Evolutionary conservation across 2,329 filamentous ascomycete genomes (phyloP).

Genomic region (Pseudonectria buxi): DNA sequence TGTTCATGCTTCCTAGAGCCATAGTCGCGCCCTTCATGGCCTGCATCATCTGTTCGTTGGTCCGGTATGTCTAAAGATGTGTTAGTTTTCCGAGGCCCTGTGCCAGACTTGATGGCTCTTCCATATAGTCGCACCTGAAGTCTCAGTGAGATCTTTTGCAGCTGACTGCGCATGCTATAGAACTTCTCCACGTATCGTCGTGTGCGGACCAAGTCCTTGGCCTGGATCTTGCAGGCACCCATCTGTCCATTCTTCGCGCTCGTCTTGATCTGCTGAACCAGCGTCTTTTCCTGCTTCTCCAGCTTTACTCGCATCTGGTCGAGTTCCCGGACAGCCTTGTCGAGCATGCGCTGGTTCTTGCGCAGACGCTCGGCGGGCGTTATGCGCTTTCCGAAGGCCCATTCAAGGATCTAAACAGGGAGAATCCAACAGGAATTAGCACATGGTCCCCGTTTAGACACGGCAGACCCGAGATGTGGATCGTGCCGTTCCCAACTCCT

Average conservation of each 20-base stretch:
- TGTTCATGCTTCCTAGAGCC: constrained; percentile 93
- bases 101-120: background rate
- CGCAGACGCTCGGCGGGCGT: constrained; percentile 87
- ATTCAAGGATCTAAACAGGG: constrained; percentile 74
- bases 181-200: constrained; percentile 96
- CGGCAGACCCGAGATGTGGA: too few relatives aligned
- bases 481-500: too few relatives aligned
- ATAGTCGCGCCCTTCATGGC: constrained; percentile 97
- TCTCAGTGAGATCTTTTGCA: constrained; percentile 90
- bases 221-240: constrained; percentile 97
- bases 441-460: constrained; percentile 10
- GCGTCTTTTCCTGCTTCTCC: constrained; percentile 97
- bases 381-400: constrained; percentile 99
- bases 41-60: constrained; percentile 99
- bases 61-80: constrained; percentile 71
- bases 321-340: constrained; percentile 94
- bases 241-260: constrained; percentile 97
- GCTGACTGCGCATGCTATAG: constrained; percentile 93
- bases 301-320: constrained; percentile 93
- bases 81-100: constrained; percentile 8
- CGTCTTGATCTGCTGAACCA: constrained; percentile 94
- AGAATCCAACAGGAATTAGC: constrained; percentile 11
- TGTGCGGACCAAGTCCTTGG: constrained; percentile 91
- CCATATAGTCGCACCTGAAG: constrained; percentile 62
- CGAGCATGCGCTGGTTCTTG: constrained; percentile 92